Conservation (phyloP, 2,329 filamentous ascomycete species). For the Emergomyces africanus region DNA sequence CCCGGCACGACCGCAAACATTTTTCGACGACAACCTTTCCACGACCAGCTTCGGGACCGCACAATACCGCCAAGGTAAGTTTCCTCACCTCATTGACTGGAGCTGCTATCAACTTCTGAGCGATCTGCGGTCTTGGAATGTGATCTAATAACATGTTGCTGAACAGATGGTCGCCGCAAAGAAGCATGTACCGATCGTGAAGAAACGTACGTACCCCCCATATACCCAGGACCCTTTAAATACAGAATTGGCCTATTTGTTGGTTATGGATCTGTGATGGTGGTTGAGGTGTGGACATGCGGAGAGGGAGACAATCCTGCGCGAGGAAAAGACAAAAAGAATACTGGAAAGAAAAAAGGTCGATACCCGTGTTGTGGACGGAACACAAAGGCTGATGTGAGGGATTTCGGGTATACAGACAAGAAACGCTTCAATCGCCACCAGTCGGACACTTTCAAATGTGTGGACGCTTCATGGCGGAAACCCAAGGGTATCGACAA, state of each 20-base stretch:
- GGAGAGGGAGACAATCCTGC: background rate
- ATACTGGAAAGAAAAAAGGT: background rate
- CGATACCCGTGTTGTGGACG: background rate
- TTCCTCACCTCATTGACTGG: background rate
- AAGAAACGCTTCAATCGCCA: conserved; percentile 93
- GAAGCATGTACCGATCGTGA: conserved; percentile 99
- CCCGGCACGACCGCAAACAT: conserved; percentile 16
- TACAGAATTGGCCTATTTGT: background rate
- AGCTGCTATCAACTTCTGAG: conserved; percentile 6
- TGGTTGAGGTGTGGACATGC: background rate
- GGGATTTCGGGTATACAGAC: conserved; percentile 41
- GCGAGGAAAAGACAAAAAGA: background rate
- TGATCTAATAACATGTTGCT: conserved; percentile 6
- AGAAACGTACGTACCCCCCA: conserved; percentile 78
- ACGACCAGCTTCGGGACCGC: conserved; percentile 28
- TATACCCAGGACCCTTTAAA: background rate
- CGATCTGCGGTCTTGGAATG: background rate
- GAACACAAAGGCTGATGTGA: conserved; percentile 19
- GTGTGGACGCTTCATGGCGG: conserved; percentile 83
- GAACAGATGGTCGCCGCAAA: conserved; percentile 92
- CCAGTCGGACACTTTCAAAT: conserved; percentile 94
- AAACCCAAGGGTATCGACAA: conserved; percentile 99
- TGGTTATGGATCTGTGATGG: background rate
- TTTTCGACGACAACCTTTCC: conserved; percentile 31
- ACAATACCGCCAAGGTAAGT: conserved; percentile 34